Base-by-base conservation (phyloP, 106 monocot genomes). In the Dendrobium huoshanense region DNA sequence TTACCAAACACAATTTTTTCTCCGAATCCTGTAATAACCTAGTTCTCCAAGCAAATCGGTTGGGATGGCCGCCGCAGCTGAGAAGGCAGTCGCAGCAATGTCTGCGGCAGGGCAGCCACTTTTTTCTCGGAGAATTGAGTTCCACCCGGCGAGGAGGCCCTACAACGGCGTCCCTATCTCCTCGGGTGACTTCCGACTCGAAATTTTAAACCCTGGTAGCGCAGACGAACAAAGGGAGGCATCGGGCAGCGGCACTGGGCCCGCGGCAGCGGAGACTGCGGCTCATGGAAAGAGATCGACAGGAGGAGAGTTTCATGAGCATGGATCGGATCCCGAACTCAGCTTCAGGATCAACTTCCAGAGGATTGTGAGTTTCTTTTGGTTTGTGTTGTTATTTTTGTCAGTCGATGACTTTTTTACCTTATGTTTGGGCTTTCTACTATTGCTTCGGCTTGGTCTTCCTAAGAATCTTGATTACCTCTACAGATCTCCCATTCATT, bases 361-460 rank as follows among this genome's bases (percentile, higher is more conserved):
- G 67, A 91, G 87, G 85, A 99, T 99, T 59, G 99, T 99, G 90
- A 95, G 99, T 99, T 44, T 27, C 16, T 1, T 54, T 67, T 37
- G 6, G 44, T 27, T 67, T 20, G 4, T 15, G 73, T 75, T 22
- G 3, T 44, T 10, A 67, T 68, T 6, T 25, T 27, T 31, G 31
- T 51, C 51, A 51, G 51, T 51, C 13, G 51, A 13, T 13, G 51
- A 13, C 51, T 13, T 51, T 51, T 37, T 59, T 4, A 1, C 19
- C 42, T 41, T 27, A 67, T 64, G 8, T 17, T 9, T 31, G 27
- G 45, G 75, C 27, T 31, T 43, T 40, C 47, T 31, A 65, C 10
- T 55, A 33, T 56, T 77, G 67, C n/a, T 67, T 67, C 27, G n/a
- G 9, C 18, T 72, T 72, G n/a, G 43, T 41, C 43, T 74, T 74